phyloP scores from a whole-genome alignment of 2,329 filamentous ascomycete species.

The Hirsutella thompsonii region DNA sequence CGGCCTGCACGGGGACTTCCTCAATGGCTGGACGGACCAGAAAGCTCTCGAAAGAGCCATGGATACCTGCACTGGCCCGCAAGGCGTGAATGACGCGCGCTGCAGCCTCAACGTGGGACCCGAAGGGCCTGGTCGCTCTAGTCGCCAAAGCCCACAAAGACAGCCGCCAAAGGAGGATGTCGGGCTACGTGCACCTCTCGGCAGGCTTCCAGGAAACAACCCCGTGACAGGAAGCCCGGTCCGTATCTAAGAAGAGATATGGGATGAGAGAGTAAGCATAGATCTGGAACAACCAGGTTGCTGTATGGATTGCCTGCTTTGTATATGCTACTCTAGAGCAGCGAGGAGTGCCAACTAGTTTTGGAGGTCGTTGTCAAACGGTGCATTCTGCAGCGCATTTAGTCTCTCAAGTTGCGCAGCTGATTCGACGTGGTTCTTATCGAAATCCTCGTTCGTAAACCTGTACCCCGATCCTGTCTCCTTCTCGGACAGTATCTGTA shows the following conservation, averaged over 20 bases:
- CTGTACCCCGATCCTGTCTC: neutral
- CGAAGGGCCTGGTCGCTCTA: conserved; percentile 10
- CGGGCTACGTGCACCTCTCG: conserved; percentile 10
- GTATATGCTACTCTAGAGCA: too few species aligned
- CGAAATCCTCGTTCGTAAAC: neutral
- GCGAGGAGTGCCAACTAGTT: too few species aligned
- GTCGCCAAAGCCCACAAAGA: conserved; percentile 7
- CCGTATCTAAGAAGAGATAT: neutral
- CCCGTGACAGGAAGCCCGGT: conserved; percentile 7
- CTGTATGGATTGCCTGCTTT: too few species aligned
- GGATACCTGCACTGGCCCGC: conserved; percentile 12
- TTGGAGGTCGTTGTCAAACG: too few species aligned
- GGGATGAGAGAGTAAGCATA: too few species aligned
- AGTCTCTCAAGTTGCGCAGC: too few species aligned
- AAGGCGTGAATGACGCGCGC: conserved; percentile 9
- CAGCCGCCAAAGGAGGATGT: conserved; percentile 12
- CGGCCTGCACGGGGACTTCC: conserved; percentile 16
- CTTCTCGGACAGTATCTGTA: conserved; percentile 2
- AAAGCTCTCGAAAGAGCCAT: conserved; percentile 12
- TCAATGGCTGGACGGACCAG: conserved; percentile 17
- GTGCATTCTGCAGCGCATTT: too few species aligned
- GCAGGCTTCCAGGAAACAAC: conserved; percentile 14
- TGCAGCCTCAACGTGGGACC: conserved; percentile 14
- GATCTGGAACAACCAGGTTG: too few species aligned
- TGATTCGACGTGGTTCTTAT: neutral